These are phyloP conservation scores for Vitrella brassicaformis DNA, from an alignment of 73 alveolate species.

Conservation along the genomic window DNA sequence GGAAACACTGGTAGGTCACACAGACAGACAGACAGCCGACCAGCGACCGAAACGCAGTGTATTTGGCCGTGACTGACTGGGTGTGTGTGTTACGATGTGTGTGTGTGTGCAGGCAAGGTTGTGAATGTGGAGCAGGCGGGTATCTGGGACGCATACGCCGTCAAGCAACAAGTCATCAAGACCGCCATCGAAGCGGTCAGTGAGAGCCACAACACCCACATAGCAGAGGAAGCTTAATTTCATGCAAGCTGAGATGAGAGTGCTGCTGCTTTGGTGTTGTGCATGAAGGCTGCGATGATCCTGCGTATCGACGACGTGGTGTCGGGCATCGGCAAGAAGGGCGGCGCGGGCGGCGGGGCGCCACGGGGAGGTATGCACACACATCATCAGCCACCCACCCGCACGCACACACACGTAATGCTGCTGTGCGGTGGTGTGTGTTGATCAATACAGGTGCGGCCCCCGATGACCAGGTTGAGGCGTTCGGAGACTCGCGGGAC, in stretches of 20 bases:
- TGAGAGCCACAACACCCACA: no score
- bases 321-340: not conserved
- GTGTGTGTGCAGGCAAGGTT: conserved; percentile 80
- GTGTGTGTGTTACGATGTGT: conserved; percentile 79
- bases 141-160: conserved; percentile 96
- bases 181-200: conserved; percentile 44
- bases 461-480: no score
- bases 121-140: conserved; percentile 73
- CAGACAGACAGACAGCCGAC: no score
- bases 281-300: not conserved
- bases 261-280: not conserved
- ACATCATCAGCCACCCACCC: no score
- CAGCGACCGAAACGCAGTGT: no score
- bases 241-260: not conserved
- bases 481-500: no score
- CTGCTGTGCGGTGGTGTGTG: no score
- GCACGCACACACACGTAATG: no score
- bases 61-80: conserved; percentile 49
- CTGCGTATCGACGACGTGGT: not conserved
- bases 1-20: conserved; percentile 98
- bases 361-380: no score
- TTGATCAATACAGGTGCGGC: no score
- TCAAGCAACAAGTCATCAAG: conserved; percentile 67
- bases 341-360: not conserved
- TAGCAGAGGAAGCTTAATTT: no score